Evolutionary conservation across 345 rosid genomes (phyloP).

Genomic region (Geranium rotundifolium): DNA sequence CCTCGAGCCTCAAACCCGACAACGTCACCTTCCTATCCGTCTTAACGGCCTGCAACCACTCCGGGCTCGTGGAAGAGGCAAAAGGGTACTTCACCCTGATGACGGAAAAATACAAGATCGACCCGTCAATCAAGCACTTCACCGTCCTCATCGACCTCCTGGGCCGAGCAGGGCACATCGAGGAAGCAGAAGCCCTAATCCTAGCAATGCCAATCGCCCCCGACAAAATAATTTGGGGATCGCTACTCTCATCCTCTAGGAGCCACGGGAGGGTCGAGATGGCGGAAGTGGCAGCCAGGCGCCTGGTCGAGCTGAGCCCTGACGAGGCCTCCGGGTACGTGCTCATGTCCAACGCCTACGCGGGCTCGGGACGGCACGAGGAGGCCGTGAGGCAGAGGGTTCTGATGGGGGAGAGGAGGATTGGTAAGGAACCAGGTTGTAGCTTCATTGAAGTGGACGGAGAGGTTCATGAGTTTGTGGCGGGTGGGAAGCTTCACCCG

Average conservation of each 20-base stretch:
- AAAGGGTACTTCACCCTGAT: constrained; percentile 36
- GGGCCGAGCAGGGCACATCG: constrained; percentile 47
- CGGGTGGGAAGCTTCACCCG: constrained; percentile 57
- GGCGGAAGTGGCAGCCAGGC: constrained; percentile 45
- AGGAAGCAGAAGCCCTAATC: constrained; percentile 58
- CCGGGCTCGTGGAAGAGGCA: constrained; percentile 43
- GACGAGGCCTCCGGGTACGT: constrained; percentile 50
- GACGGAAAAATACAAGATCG: constrained; percentile 38
- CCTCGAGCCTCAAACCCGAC: constrained; percentile 43
- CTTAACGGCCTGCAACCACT: constrained; percentile 60
- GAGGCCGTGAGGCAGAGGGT: constrained; percentile 50
- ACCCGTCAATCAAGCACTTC: constrained; percentile 61
- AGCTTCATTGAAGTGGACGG: constrained; percentile 67
- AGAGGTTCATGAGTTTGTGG: constrained; percentile 67
- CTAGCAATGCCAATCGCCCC: constrained; percentile 39
- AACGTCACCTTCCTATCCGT: constrained; percentile 50
- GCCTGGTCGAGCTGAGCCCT: constrained; percentile 37
- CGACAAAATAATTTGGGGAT: constrained; percentile 56
- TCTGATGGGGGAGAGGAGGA: constrained; percentile 39
- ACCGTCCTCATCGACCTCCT: constrained; percentile 55
- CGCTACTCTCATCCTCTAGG: constrained; percentile 50
- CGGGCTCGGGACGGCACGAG: constrained; percentile 32
- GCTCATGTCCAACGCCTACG: constrained; percentile 59
- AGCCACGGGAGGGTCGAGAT: constrained; percentile 35
- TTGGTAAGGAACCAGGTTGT: constrained; percentile 61